Evolutionary conservation across 768 basidiomycete species (phyloP).

Genomic region (Russula foetens): DNA sequence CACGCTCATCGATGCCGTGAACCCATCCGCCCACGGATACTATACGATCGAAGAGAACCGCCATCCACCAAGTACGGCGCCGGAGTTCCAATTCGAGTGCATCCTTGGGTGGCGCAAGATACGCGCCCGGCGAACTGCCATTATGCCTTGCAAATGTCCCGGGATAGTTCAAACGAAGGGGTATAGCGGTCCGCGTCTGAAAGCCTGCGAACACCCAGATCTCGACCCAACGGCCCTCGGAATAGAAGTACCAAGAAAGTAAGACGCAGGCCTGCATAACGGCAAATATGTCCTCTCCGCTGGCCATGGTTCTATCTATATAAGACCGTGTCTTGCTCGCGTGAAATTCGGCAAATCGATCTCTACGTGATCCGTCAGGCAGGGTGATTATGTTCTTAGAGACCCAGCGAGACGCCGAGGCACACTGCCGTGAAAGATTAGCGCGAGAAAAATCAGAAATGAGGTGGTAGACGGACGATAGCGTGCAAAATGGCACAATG

Average conservation of each 20-base stretch:
- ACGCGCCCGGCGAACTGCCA: conserved; percentile 64
- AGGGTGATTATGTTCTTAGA: conserved; percentile 57
- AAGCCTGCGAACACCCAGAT: conserved; percentile 88
- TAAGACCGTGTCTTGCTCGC: conserved; percentile 81
- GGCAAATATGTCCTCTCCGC: conserved; percentile 76
- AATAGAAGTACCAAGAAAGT: conserved; percentile 87
- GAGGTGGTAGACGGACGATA: conserved; percentile 45
- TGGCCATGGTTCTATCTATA: conserved; percentile 87
- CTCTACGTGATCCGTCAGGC: conserved; percentile 70
- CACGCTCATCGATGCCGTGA: conserved; percentile 76
- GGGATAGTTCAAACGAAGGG: conserved; percentile 77
- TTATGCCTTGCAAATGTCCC: conserved; percentile 71
- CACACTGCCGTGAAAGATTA: conserved; percentile 45
- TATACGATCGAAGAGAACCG: conserved; percentile 78
- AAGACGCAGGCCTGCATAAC: conserved; percentile 84
- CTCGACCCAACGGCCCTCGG: conserved; percentile 85
- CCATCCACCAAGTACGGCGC: conserved; percentile 88
- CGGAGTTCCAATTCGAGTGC: conserved; percentile 67
- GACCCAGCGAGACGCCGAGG: conserved; percentile 77
- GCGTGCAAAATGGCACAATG: conserved; percentile 88
- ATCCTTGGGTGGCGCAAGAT: conserved; percentile 73
- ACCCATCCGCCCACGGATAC: conserved; percentile 68
- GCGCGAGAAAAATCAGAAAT: not conserved
- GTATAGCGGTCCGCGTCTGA: conserved; percentile 74
- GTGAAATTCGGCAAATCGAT: conserved; percentile 82